A percentile compares a stretch with the other conserved stretches of the same genome.
phyloP scores from a whole-genome alignment of 495 filamentous ascomycete genomes.

The Tuber magnatum region DNA sequence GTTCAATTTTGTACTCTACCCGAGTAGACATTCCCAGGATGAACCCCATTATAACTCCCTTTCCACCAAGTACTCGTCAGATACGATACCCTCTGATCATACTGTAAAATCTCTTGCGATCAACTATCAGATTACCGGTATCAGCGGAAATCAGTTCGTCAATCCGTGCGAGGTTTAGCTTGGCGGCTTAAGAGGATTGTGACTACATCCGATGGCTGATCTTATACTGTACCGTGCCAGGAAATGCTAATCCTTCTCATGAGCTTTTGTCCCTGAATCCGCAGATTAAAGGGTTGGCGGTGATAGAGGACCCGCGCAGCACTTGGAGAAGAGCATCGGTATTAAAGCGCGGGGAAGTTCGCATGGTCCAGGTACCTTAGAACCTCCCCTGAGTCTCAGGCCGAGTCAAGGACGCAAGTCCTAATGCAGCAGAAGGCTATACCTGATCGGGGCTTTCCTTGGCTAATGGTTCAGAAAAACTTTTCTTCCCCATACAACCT shows the following conservation, averaged over 20 bases:
- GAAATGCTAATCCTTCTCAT: neutral
- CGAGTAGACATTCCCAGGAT: neutral
- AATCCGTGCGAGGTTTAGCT: neutral
- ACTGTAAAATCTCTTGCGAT: neutral
- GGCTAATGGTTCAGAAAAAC: neutral
- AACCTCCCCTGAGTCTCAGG: neutral
- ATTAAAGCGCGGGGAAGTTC: neutral
- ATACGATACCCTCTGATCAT: neutral
- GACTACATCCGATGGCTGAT: neutral
- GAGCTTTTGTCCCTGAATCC: neutral
- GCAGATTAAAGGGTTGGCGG: neutral
- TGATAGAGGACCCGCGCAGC: neutral
- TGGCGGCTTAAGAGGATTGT: neutral
- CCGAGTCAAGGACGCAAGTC: neutral
- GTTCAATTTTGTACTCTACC: neutral
- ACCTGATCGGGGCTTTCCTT: neutral
- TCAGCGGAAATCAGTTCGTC: neutral
- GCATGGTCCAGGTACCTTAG: neutral
- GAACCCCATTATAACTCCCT: neutral
- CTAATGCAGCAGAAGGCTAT: neutral
- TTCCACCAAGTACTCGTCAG: neutral
- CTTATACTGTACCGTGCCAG: neutral
- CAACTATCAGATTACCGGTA: neutral
- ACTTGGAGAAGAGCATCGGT: neutral
- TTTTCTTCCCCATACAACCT: neutral